Evolutionary conservation across 2,329 filamentous ascomycete species (phyloP), one percentile per base, ranked within the genome.

Genomic region (Penicillium sp.): DNA sequence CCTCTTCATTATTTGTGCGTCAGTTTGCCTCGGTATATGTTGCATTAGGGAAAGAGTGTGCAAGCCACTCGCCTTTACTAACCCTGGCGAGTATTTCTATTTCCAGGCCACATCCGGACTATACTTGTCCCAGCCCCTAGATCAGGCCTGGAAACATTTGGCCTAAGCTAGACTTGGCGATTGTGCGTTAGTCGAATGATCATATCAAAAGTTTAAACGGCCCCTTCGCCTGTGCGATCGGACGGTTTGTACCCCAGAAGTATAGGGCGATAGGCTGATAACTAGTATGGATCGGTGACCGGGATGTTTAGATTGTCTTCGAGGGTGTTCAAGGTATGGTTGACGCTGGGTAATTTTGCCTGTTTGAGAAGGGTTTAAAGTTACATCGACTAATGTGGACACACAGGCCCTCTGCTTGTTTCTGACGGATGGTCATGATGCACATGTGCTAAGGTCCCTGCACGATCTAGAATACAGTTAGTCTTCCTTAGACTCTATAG

Each of bases 301-400:
- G 28, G 52, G 52, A 43, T 54, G n/a, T 38, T 21, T 21, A 18
- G 16, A n/a, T 13, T n/a, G 15, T 12, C 33, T 36, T 26, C 18
- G 12, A 31, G 33, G 39, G 16, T 7, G 29, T 44, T 38, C 31
- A 2, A 29, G 6, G 8, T 42, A 23, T 34, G 28, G 26, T 23
- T 24, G 47, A 9, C 12, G 28, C 42, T 45, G 51, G 51, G 48
- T 53, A 53, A 41, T 43, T 53, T 53, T 53, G 24, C 51, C 51
- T 26, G 44, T 53, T 53, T 39, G 28, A 53, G 51, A 39, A 49
- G 42, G 12, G 15, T 47, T 34, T 36, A 38, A 42, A 53, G 46
- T 53, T 42, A 45, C 51, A 53, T 45, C 24, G 42, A 24, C 26
- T 50, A 31, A 45, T 49, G 47, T 28, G 38, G 41, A 23, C 41